These are phyloP conservation scores for Murraya paniculata DNA, from an alignment of 345 rosid genomes.

Conservation along the genomic window DNA sequence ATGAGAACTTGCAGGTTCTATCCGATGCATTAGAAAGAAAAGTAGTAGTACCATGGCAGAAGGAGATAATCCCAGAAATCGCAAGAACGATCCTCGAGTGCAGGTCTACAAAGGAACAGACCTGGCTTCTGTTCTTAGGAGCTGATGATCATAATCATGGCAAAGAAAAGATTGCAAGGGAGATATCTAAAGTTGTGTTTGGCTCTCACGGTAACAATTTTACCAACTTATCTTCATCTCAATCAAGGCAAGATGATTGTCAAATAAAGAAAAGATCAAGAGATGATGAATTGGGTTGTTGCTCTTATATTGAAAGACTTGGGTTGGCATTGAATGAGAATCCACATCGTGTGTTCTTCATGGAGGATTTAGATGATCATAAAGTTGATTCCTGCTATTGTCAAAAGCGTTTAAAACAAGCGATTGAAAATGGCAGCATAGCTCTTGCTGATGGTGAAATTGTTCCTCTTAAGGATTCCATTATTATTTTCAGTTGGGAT, in stretches of 20 bases:
- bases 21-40: conserved; percentile 48
- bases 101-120: conserved; percentile 59
- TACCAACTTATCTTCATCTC: conserved; percentile 22
- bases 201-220: conserved; percentile 43
- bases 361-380: conserved; percentile 45
- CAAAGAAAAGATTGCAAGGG: conserved; percentile 55
- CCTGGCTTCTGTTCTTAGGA: conserved; percentile 58
- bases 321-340: conserved; percentile 64
- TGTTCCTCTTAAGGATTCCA: conserved; percentile 56
- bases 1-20: conserved; percentile 46
- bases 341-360: conserved; percentile 60
- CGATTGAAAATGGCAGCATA: conserved; percentile 41
- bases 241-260: conserved; percentile 10
- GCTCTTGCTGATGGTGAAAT: conserved; percentile 40
- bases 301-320: conserved; percentile 36
- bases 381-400: conserved; percentile 5
- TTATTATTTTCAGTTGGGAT: conserved; percentile 53
- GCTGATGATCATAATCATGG: conserved; percentile 34
- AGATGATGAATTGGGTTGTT: conserved; percentile 32
- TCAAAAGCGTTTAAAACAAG: conserved; percentile 36
- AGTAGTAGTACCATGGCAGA: conserved; percentile 47
- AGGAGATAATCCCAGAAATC: conserved; percentile 38
- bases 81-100: conserved; percentile 51
- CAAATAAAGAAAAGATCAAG: conserved; percentile 41
- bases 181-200: conserved; percentile 50